These are phyloP conservation scores for Wickerhamiella occidentalis DNA, from an alignment of 805 yeast species.

Conservation along the genomic window DNA sequence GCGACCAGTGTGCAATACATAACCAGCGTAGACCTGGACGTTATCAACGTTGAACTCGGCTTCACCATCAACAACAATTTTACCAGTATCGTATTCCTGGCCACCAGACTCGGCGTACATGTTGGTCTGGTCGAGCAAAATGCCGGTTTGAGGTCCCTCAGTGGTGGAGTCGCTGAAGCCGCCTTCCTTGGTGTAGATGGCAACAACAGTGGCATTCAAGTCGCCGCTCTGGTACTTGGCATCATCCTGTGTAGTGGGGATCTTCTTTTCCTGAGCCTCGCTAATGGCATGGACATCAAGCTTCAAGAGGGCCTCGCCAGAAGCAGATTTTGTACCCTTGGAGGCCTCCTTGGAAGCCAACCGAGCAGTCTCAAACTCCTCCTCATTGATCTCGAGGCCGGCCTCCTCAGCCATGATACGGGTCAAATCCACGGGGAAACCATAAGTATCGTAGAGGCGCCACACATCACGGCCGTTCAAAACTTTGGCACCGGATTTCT, in stretches of 20 bases:
- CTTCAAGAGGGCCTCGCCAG: constrained; percentile 52
- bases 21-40: constrained; percentile 88
- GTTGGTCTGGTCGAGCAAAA: constrained; percentile 78
- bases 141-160: constrained; percentile 51
- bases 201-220: constrained; percentile 55
- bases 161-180: constrained; percentile 31
- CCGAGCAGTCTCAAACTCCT: constrained; percentile 83
- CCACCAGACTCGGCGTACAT: constrained; percentile 99
- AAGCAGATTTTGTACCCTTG: constrained; percentile 64
- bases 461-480: constrained; percentile 92
- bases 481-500: constrained; percentile 58
- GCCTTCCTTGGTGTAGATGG: constrained; percentile 47
- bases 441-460: constrained; percentile 97
- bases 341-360: constrained; percentile 88
- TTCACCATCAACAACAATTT: constrained; percentile 72
- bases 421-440: constrained; percentile 97
- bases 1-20: constrained; percentile 87
- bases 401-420: constrained; percentile 98
- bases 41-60: constrained; percentile 83
- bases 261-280: constrained; percentile 44
- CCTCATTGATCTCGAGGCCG: constrained; percentile 82
- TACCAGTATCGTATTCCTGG: constrained; percentile 94
- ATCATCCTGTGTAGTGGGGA: constrained; percentile 75
- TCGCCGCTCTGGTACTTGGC: constrained; percentile 57
- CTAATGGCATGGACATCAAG: constrained; percentile 86